Evolutionary conservation across 768 basidiomycete species (phyloP), one percentile per base, ranked within the genome.

Genomic region (Panaeolus papilionaceus): DNA sequence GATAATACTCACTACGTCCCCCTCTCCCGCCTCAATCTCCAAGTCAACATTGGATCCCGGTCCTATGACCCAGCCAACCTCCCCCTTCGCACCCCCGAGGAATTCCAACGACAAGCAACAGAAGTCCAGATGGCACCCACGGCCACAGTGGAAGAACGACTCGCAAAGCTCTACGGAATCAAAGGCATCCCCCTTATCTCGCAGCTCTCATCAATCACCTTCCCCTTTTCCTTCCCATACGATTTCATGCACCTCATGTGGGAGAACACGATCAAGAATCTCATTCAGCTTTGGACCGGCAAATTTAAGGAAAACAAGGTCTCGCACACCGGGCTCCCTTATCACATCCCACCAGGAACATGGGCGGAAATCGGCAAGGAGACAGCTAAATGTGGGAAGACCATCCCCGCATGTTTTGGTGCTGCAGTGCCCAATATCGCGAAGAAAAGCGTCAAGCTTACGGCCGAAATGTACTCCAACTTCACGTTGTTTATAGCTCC

Each of bases 231-330:
- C 0, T 79, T 84, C 39, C 85, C 83, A 0, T 79, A 77, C 67
- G 84, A 86, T 54, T 83, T 84, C 71, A 85, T 86, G 81, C 84
- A 87, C 62, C 74, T 83, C 0, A 69, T 85, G 9, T 68, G 28
- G 6, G 81, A 84, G 66, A 85, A 85, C 64, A 62, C 82, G 3
- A 61, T 82, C 38, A 72, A 71, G 20, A 81, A 79, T 49, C 75
- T 86, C 4, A 69, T 84, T 12, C 44, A 68, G 1, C 72, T 81
- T 1, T 85, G 81, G 80, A 81, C 77, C 0, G 82, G 82, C 0
- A 66, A 73, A 1, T 84, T 77, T 74, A 84, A 84, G 64, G 78
- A 69, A 4, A 78, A 78, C 0, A 37, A 9, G 4, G 78, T 73
- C 2, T 64, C 71, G 3, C 81, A 81, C 51, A 38, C 67, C 2